Base-by-base conservation (phyloP, 192 early-diverging fungal genomes). In the Coemansia sp. region DNA sequence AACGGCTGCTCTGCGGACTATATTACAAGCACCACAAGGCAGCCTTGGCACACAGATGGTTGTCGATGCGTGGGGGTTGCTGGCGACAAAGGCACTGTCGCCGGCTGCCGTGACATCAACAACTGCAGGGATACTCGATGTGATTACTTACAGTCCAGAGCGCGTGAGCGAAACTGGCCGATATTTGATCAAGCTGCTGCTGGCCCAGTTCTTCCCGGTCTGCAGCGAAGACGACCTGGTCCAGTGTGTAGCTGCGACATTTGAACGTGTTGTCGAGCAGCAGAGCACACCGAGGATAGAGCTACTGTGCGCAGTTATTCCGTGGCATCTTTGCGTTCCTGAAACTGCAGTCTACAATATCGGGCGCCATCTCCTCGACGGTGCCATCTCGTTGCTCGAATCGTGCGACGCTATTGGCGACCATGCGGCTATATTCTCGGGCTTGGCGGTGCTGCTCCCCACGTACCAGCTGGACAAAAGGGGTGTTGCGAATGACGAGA, bases 1-100 rank as follows among this genome's bases (percentile, higher is more conserved):
- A 32, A 55, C 25, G 2, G 46, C 45, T 2, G 64, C 50, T 14
- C 19, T 72, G 29, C 25, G 19, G 31, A 28, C 48, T 18, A 52
- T 61, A 8, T 7, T 72, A 4, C 43, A 57, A 11, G 29, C 49
- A 8, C n/a, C 54, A 7, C 19, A 9, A 11, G 48, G 59, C 9
- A 62, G 64, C 7, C 44, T 72, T 31, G 70, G 70, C 0, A 32
- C 42, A 4, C 42, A 32, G n/a, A 40, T 72, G 9, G 19, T 62
- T 12, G 29, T 58, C 10, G 70, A 72, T 18, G 63, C 70, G n/a
- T 72, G 70, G 70, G 22, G 55, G 6, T 32, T 57, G 16, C 18
- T 72, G 11, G 64, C 64, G 19, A 51, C 18, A 9, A 51, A 43
- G n/a, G 40, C 28, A 35, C 35, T 67, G 16, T 43, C 58, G 7